Evolutionary conservation across 768 basidiomycete genomes (phyloP).

Genomic region (Boletus rubropictus): DNA sequence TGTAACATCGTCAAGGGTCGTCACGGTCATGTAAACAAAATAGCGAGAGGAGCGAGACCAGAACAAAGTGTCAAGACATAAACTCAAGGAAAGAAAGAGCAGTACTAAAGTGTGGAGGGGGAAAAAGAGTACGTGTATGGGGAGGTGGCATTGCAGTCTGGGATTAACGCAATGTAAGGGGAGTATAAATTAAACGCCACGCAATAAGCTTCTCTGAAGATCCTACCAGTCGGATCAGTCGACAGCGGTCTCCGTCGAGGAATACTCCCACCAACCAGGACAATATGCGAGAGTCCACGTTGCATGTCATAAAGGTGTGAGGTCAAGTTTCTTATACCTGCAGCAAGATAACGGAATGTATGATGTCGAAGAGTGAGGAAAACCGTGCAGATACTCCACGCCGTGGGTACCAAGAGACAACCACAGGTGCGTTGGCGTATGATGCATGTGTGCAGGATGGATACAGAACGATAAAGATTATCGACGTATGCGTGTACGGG

Average conservation of each 20-base stretch:
- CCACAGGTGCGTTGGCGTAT: slow-evolving; percentile 22
- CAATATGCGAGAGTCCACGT: slow-evolving; percentile 26
- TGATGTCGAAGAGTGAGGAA: slow-evolving; percentile 9
- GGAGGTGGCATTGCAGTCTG: slow-evolving; percentile 1
- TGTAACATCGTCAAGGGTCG: slow-evolving; percentile 27
- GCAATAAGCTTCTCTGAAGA: slow-evolving; percentile 18
- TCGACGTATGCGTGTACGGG: slow-evolving; percentile 25
- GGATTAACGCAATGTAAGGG: slow-evolving; percentile 3
- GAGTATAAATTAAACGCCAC: slow-evolving; percentile 19
- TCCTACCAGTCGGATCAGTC: slow-evolving; percentile 20
- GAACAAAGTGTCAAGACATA: slow-evolving; percentile 8
- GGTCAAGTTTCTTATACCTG: slow-evolving; percentile 17
- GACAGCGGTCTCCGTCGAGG: slow-evolving; percentile 8
- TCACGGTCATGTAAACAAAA: slow-evolving; percentile 20
- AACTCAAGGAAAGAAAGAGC: slow-evolving; percentile 6
- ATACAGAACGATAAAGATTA: slow-evolving; percentile 33
- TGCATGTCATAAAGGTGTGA: slow-evolving; percentile 24
- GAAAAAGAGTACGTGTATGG: neutral
- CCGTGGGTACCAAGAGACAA: slow-evolving; percentile 14
- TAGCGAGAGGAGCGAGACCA: slow-evolving; percentile 5
- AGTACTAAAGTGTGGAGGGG: slow-evolving; percentile 4
- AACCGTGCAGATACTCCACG: slow-evolving; percentile 14
- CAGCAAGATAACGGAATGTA: slow-evolving; percentile 16
- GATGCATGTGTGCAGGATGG: slow-evolving; percentile 27
- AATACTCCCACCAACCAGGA: slow-evolving; percentile 17